A percentile compares a stretch with the other conserved stretches of the same genome.
Conservation (phyloP, 805 yeast genomes). For the Nakazawaea wyomingensis region DNA sequence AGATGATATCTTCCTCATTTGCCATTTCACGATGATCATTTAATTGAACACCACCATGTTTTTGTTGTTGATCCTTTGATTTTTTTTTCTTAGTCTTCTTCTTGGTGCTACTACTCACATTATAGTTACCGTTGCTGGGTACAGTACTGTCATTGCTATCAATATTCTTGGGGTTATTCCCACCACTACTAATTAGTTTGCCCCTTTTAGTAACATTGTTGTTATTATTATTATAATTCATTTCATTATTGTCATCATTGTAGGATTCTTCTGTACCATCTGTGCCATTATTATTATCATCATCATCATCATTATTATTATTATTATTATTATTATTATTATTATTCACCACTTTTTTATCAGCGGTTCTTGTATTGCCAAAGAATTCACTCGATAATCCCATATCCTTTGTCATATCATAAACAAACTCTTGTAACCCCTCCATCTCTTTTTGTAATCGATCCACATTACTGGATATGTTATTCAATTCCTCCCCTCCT, state of each 20-base stretch:
- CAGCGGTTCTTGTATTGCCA: not conserved
- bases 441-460: conserved; percentile 19
- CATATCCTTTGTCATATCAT: conserved; percentile 8
- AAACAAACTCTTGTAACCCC: conserved; percentile 16
- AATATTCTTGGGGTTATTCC: no score
- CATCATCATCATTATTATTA: not conserved
- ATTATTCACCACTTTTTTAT: not conserved
- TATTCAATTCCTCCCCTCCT: conserved; percentile 17
- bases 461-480: conserved; percentile 21
- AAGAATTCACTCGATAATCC: conserved; percentile 3
- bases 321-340: not conserved
- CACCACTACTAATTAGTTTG: no score
- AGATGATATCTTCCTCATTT: conserved; percentile 3
- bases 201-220: no score
- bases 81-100: conserved; percentile 17
- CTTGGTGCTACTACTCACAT: not conserved
- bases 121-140: not conserved
- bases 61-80: conserved; percentile 11
- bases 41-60: not conserved
- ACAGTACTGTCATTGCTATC: no score
- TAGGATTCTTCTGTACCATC: not conserved
- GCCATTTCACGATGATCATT: no score
- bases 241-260: not conserved
- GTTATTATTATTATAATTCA: not conserved
- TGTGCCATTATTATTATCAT: not conserved